Evolutionary conservation across 306 rosid genomes (phyloP).

Genomic region (Cucumis hystrix): DNA sequence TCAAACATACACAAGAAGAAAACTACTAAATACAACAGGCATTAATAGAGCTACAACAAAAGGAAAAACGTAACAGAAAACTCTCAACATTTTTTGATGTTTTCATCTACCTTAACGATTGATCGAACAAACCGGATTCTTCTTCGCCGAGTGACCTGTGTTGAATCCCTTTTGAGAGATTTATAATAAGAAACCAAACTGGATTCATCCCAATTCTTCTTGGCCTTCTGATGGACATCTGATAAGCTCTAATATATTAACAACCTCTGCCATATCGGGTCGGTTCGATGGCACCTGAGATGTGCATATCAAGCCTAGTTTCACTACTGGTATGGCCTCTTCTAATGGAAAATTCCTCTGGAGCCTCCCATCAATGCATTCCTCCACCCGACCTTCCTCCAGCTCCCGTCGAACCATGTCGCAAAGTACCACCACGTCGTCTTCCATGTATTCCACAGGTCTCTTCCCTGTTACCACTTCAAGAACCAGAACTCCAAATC

Average conservation of each 20-base stretch:
- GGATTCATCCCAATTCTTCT: slow-evolving; percentile 53
- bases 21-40: slow-evolving; percentile 25
- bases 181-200: slow-evolving; percentile 19
- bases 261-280: slow-evolving; percentile 98
- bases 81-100: slow-evolving; percentile 8
- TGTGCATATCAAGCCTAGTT: slow-evolving; percentile 85
- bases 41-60: slow-evolving; percentile 15
- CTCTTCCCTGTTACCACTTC: slow-evolving; percentile 90
- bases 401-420: slow-evolving; percentile 92
- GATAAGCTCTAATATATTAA: slow-evolving; percentile 86
- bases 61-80: not conserved
- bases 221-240: slow-evolving; percentile 95
- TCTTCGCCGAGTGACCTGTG: slow-evolving; percentile 61
- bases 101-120: not conserved
- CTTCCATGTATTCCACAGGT: slow-evolving; percentile 98
- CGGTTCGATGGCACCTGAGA: slow-evolving; percentile 97
- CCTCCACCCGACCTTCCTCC: slow-evolving; percentile 94
- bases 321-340: slow-evolving; percentile 87
- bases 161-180: slow-evolving; percentile 24
- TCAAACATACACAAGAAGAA: slow-evolving; percentile 35
- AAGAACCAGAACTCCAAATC: slow-evolving; percentile 75
- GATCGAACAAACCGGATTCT: slow-evolving; percentile 60
- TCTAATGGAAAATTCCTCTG: slow-evolving; percentile 80
- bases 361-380: slow-evolving; percentile 69
- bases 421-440: slow-evolving; percentile 93